Percentiles rank a stretch among this genome's conserved stretches.
Conservation (phyloP, 352 stramenopile species). For the Thraustotheca clavata region DNA sequence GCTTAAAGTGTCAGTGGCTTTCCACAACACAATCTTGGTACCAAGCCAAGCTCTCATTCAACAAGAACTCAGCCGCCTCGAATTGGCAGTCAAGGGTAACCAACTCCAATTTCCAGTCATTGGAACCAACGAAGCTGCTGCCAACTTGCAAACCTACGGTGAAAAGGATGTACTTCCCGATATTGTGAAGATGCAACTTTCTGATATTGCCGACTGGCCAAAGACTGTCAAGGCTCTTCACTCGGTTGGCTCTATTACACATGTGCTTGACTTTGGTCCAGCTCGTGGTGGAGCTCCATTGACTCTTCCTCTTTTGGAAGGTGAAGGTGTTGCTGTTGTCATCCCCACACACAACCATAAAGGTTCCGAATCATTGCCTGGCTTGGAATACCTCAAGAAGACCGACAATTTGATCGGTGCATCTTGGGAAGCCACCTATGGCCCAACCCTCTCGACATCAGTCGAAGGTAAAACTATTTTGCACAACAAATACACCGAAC, state of each 20-base stretch:
- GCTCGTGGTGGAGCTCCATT: conserved; percentile 48
- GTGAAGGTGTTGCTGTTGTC: conserved; percentile 44
- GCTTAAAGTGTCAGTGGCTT: conserved; percentile 54
- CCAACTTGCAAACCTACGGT: conserved; percentile 46
- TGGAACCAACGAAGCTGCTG: conserved; percentile 34
- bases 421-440: conserved; percentile 51
- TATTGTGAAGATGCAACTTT: conserved; percentile 57
- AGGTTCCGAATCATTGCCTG: conserved; percentile 25
- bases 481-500: conserved; percentile 58
- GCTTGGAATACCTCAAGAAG: conserved; percentile 38
- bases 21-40: conserved; percentile 56
- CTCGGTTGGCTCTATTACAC: conserved; percentile 35
- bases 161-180: conserved; percentile 33
- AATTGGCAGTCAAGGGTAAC: conserved; percentile 33
- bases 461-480: conserved; percentile 36
- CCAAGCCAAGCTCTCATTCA: conserved; percentile 38
- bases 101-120: conserved; percentile 62
- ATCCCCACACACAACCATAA: conserved; percentile 39
- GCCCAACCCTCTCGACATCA: conserved; percentile 30
- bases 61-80: conserved; percentile 39
- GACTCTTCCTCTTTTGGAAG: conserved; percentile 35
- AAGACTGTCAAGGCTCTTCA: conserved; percentile 34
- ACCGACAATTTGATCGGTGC: conserved; percentile 6
- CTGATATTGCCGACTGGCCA: conserved; percentile 50
- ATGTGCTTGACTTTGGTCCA: conserved; percentile 72